Evolutionary conservation across 1,139 yeast genomes (phyloP).

Genomic region (Saccharomycopsis hybrid): DNA sequence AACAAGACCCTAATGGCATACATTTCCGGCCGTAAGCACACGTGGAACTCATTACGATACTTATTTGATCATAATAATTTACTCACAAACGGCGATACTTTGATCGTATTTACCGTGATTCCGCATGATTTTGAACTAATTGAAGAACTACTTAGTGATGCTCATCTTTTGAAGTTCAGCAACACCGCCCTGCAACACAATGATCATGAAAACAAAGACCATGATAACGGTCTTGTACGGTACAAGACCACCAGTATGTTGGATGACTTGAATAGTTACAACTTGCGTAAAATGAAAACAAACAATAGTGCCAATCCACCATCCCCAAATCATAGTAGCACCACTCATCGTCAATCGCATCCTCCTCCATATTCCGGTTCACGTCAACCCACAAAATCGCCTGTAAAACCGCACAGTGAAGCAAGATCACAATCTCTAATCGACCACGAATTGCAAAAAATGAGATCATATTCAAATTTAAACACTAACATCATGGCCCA

Average conservation of each 20-base stretch:
- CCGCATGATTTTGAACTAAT: slow-evolving; percentile 24
- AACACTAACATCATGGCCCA: background rate
- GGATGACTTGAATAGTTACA: slow-evolving; percentile 17
- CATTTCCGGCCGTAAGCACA: slow-evolving; percentile 56
- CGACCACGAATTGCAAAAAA: too few species aligned
- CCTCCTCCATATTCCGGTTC: too few species aligned
- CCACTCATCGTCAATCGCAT: background rate
- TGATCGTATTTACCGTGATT: slow-evolving; percentile 44
- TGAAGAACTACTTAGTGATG: slow-evolving; percentile 1
- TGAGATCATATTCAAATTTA: background rate
- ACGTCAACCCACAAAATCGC: too few species aligned
- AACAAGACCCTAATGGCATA: slow-evolving; percentile 48
- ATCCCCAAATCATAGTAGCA: background rate
- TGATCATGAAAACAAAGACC: background rate
- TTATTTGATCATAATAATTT: slow-evolving; percentile 37
- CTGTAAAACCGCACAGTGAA: too few species aligned
- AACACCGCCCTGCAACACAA: too few species aligned
- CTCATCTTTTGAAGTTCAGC: too few species aligned
- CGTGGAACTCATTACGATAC: slow-evolving; percentile 74
- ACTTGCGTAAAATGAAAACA: slow-evolving; percentile 3
- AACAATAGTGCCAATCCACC: background rate
- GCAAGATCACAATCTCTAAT: background rate
- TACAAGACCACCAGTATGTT: slow-evolving; percentile 21
- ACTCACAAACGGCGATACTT: slow-evolving; percentile 56
- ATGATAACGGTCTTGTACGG: slow-evolving; percentile 1